A percentile compares a stretch with the other conserved stretches of the same genome.
Conservation (phyloP, 441 rosid genomes). For the Mallotus japonicus region DNA sequence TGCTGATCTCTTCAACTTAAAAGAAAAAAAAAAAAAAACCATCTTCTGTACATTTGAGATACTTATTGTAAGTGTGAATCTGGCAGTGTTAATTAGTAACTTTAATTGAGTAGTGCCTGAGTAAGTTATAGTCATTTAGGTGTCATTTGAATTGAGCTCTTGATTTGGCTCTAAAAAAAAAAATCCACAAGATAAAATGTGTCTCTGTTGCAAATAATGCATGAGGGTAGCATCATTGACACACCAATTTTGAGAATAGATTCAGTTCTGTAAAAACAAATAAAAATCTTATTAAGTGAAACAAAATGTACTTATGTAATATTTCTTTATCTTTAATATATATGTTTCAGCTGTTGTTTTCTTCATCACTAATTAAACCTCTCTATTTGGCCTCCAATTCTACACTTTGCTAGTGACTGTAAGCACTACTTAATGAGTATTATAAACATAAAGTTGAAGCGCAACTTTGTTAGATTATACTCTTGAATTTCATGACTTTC, state of each 20-base stretch:
- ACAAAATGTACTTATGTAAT: no score
- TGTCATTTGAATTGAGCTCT: background rate
- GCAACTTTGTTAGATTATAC: no score
- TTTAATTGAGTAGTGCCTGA: background rate
- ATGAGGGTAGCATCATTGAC: background rate
- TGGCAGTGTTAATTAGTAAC: background rate
- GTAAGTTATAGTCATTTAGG: background rate
- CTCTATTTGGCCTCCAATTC: no score
- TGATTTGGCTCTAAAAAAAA: background rate
- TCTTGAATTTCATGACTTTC: no score
- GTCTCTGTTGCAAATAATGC: background rate
- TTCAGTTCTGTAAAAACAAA: background rate
- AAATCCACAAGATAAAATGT: background rate
- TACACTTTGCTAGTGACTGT: no score
- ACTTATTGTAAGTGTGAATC: background rate
- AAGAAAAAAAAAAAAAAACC: background rate
- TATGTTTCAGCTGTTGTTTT: no score
- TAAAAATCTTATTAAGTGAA: no score
- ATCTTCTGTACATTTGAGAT: slow-evolving; percentile 14
- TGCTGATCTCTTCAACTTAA: slow-evolving; percentile 1
- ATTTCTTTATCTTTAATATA: no score
- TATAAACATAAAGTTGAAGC: no score
- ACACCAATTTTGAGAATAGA: background rate
- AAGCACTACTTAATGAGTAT: no score
- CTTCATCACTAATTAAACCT: no score